Evolutionary conservation across 495 filamentous ascomycete species (phyloP), one percentile per base, ranked within the genome.

Genomic region (Aspergillus mulundensis): DNA sequence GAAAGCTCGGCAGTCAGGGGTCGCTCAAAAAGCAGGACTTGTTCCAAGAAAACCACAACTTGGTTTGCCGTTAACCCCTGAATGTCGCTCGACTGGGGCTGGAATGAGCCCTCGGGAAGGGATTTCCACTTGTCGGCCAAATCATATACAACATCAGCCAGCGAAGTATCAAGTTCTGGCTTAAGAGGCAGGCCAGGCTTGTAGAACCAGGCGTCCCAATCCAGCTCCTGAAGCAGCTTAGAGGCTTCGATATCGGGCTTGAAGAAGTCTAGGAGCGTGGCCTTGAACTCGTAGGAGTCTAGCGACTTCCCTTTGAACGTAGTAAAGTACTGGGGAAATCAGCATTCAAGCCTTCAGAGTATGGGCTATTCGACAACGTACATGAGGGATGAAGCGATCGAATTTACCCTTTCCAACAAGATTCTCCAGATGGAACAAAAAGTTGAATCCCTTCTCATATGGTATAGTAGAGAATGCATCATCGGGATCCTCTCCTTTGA

Each of bases 391-490:
- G 72, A 96, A 98, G 58, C 82, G 85, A 77, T 97, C 87, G 72
- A 91, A 98, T 64, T 89, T 87, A 39, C 85, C 77, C 61, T 88
- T 86, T n/a, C 91, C 90, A 2, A 98, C 76, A 10, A 94, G 77
- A 25, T 84, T 85, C 59, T 98, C 94, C 8, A 98, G 80, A 59
- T 89, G 81, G 67, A 87, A 96, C 50, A 98, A 75, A 64, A 90
- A 89, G 57, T 81, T 81, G 63, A 89, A 91, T 4, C 88, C 88
- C 66, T 88, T 87, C 67, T 87, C 79, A 50, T 81, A 80, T 6
- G 94, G 94, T 24, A 97, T 77, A 25, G 81, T 86, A 47, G 88
- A 92, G 72, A 96, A 98, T 7, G 91, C 89, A 73, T 98, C 93
- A 70, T 97, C 94, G 0, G 93, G 93, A 64, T 97, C 91, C 64